phyloP scores from a whole-genome alignment of 345 rosid genomes.

The Clausena lansium region DNA sequence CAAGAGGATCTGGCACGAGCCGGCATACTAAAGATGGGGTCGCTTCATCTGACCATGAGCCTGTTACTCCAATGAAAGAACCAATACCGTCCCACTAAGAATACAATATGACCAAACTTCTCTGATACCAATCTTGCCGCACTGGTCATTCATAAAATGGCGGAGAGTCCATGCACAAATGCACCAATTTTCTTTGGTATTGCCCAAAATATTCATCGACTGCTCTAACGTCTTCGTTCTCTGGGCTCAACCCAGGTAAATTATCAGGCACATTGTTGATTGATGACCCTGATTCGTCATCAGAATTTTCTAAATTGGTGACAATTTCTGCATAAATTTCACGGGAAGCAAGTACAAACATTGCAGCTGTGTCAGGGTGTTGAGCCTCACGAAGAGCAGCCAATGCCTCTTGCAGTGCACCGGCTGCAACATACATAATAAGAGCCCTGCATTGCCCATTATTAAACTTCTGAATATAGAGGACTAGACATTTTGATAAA shows the following conservation, averaged over 20 bases:
- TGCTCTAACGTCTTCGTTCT: slow-evolving; percentile 71
- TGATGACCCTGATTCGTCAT: slow-evolving; percentile 42
- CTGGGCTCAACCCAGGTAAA: slow-evolving; percentile 71
- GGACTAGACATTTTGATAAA: background rate
- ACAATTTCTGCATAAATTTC: slow-evolving; percentile 65
- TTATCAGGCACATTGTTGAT: slow-evolving; percentile 22
- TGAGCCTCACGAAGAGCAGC: slow-evolving; percentile 82
- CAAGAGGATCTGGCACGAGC: background rate
- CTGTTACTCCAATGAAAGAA: background rate
- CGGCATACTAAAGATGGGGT: background rate
- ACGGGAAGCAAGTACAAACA: slow-evolving; percentile 84
- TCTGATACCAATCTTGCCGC: background rate
- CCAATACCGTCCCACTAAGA: background rate
- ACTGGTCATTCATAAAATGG: slow-evolving; percentile 59
- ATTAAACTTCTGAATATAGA: slow-evolving; percentile 15
- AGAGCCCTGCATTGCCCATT: slow-evolving; percentile 60
- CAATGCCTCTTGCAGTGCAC: slow-evolving; percentile 84
- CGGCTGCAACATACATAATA: slow-evolving; percentile 85
- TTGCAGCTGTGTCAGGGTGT: slow-evolving; percentile 89
- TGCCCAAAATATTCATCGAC: slow-evolving; percentile 82
- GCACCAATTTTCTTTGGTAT: slow-evolving; percentile 88
- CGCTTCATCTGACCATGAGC: background rate
- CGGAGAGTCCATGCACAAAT: slow-evolving; percentile 85
- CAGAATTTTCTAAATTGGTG: slow-evolving; percentile 35
- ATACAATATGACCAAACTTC: background rate